Evolutionary conservation across 306 rosid genomes (phyloP).

Genomic region (Nissolia schottii): DNA sequence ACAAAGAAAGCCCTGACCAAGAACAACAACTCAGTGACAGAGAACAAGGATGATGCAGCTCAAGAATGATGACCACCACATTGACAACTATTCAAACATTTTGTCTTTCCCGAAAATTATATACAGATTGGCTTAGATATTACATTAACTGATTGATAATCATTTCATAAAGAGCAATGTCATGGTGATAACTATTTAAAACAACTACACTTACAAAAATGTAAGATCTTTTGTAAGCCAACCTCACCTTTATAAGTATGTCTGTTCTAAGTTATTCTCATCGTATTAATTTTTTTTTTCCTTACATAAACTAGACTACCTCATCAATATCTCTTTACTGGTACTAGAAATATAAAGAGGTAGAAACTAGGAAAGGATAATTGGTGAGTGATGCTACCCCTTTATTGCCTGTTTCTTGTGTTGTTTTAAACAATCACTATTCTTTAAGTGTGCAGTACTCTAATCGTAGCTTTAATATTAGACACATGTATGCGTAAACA

Average conservation of each 20-base stretch:
- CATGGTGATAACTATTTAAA: too few species aligned
- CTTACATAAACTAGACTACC: not conserved
- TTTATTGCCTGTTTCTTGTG: not conserved
- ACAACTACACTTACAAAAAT: too few species aligned
- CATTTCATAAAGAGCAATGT: too few species aligned
- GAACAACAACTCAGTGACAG: slow-evolving; percentile 29
- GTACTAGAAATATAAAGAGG: not conserved
- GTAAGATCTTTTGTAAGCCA: too few species aligned
- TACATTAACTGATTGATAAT: not conserved
- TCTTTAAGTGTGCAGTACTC: not conserved
- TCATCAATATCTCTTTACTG: not conserved
- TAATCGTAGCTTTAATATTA: not conserved
- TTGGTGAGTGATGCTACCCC: not conserved
- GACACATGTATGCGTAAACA: too few species aligned
- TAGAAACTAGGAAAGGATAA: not conserved
- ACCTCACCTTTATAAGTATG: too few species aligned
- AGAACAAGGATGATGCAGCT: slow-evolving; percentile 35
- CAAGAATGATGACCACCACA: slow-evolving; percentile 21
- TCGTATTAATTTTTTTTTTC: too few species aligned
- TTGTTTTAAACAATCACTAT: not conserved
- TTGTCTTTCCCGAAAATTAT: not conserved
- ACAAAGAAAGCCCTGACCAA: slow-evolving; percentile 72
- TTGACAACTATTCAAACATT: too few species aligned
- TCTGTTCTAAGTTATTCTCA: too few species aligned
- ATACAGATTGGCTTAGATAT: not conserved